Evolutionary conservation across 306 rosid genomes (phyloP).

Genomic region (Vicia faba): DNA sequence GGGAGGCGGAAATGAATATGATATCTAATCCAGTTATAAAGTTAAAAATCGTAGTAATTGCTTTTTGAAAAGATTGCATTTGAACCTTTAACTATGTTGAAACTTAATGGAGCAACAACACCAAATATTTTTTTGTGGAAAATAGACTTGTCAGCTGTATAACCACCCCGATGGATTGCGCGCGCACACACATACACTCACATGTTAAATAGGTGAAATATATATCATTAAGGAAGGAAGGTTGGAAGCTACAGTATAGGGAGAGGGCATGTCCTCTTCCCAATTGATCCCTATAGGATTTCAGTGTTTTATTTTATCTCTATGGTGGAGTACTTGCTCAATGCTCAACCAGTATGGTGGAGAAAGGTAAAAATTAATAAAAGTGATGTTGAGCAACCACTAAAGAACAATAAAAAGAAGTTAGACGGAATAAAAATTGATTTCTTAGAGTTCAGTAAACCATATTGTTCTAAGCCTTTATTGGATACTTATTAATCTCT

Average conservation of each 20-base stretch:
- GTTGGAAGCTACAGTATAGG: conserved; percentile 4
- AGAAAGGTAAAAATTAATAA: not conserved
- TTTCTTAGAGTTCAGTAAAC: conserved; percentile 1
- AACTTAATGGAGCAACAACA: conserved; percentile 10
- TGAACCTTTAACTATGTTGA: not conserved
- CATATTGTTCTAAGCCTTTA: conserved; percentile 14
- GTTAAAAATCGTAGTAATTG: not conserved
- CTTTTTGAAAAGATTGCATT: conserved; percentile 10
- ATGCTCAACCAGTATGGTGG: conserved; percentile 15
- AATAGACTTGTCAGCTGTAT: conserved; percentile 1
- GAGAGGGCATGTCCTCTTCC: not conserved
- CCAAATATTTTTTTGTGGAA: not conserved
- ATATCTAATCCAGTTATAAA: not conserved
- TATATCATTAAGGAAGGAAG: conserved; percentile 5
- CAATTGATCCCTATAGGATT: not conserved
- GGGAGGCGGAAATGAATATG: not conserved
- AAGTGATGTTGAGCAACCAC: conserved; percentile 20
- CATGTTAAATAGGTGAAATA: not conserved
- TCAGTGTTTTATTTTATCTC: conserved; percentile 14
- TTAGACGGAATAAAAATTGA: conserved; percentile 5
- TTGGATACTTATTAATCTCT: conserved; percentile 1
- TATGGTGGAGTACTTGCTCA: conserved; percentile 16
- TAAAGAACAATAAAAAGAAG: conserved; percentile 14
- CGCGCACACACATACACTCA: not conserved
- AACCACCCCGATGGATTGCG: not conserved